Percentiles rank a stretch among this genome's conserved stretches.
These are phyloP conservation scores for Apiospora marii DNA, from an alignment of 2,329 filamentous ascomycete genomes.

Conservation along the genomic window DNA sequence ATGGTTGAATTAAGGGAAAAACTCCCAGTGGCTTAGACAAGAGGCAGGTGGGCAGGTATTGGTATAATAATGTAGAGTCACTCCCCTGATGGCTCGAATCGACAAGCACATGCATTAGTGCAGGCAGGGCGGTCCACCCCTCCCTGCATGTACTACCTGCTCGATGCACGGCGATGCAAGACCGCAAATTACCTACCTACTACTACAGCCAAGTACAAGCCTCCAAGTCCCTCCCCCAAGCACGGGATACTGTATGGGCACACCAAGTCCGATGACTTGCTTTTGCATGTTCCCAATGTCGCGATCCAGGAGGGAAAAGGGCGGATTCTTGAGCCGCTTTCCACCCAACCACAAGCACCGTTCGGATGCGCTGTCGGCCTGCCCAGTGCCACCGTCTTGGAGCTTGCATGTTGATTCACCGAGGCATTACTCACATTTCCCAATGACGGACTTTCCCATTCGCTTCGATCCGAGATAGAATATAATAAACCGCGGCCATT, in stretches of 20 bases:
- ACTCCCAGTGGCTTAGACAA: constrained; percentile 20
- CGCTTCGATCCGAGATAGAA: background rate
- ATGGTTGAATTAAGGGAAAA: background rate
- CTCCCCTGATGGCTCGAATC: constrained; percentile 2
- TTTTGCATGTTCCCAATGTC: background rate
- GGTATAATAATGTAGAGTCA: constrained; percentile 8
- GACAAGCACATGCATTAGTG: constrained; percentile 24
- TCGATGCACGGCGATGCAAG: background rate
- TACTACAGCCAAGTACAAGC: background rate
- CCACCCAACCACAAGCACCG: background rate
- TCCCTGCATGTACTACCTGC: constrained; percentile 16
- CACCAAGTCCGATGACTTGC: background rate
- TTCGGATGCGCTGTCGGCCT: constrained; percentile 3
- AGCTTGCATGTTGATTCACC: background rate
- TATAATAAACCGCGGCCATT: too few species aligned
- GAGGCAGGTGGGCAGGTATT: constrained; percentile 19
- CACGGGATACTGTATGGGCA: background rate
- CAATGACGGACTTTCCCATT: background rate
- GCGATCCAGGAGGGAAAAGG: background rate
- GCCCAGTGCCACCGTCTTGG: background rate
- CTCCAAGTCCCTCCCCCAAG: background rate
- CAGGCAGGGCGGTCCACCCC: background rate
- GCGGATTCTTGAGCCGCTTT: constrained; percentile 4
- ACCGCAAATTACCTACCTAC: background rate
- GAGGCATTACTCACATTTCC: background rate